phyloP scores from a whole-genome alignment of 2,329 filamentous ascomycete species.

The Cercospora sesami region DNA sequence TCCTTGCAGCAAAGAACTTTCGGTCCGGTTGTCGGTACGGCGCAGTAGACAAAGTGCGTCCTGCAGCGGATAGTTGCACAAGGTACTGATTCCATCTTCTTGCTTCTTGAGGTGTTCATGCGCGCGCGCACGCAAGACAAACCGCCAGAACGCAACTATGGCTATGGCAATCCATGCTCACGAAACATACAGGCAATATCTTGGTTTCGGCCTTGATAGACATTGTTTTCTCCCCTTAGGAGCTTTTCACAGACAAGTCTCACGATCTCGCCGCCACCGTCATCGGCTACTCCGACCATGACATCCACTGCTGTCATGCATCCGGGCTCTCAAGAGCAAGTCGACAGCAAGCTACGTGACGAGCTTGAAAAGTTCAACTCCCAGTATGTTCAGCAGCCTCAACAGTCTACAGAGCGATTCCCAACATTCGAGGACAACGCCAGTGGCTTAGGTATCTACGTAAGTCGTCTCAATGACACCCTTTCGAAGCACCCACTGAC shows the following conservation, averaged over 20 bases:
- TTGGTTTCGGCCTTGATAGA: constrained; percentile 21
- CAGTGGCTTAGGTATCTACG: constrained; percentile 37
- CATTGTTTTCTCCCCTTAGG: constrained; percentile 20
- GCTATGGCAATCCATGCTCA: constrained; percentile 36
- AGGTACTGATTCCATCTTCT: constrained; percentile 31
- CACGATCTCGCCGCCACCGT: constrained; percentile 23
- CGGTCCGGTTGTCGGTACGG: constrained; percentile 22
- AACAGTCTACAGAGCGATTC: constrained; percentile 37
- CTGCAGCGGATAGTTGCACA: constrained; percentile 35
- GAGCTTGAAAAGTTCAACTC: constrained; percentile 48
- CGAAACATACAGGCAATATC: constrained; percentile 37
- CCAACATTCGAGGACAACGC: constrained; percentile 37
- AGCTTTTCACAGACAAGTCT: constrained; percentile 26
- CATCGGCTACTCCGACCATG: constrained; percentile 28
- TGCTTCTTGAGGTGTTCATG: constrained; percentile 27
- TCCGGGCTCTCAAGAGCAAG: constrained; percentile 28
- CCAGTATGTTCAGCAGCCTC: constrained; percentile 30
- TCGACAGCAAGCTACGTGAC: constrained; percentile 40
- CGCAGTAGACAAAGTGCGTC: constrained; percentile 33
- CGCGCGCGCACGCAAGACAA: constrained; percentile 35
- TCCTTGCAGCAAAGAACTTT: constrained; percentile 31
- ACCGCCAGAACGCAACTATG: constrained; percentile 29
- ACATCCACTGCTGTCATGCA: constrained; percentile 31
- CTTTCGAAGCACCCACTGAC: constrained; percentile 25
- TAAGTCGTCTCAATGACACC: constrained; percentile 23